Base-by-base conservation (phyloP, 495 filamentous ascomycete genomes). In the Pyrenula massariospora region DNA sequence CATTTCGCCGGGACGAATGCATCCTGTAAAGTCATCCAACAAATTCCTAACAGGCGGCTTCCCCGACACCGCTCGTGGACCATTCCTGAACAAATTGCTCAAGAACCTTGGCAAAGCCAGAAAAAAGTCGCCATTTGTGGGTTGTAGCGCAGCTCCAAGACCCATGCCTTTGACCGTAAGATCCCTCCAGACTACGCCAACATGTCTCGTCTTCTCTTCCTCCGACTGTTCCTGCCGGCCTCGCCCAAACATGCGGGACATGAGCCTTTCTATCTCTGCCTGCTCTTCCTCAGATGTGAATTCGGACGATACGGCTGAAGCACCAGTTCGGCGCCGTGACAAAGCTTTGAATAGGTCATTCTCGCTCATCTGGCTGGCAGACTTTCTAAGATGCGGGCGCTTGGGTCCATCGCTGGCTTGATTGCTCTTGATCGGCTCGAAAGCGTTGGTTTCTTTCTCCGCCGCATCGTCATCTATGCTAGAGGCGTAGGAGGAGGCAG, bases 81-180 rank as follows among this genome's bases (percentile, higher is more conserved):
- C 73, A 55, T 73, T 77, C 25, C 67, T 69, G 8, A 84, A 24
- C 19, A 86, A 60, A 2, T 68, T 63, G 56, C 71, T 76, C n/a
- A 84, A 59, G 3, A 73, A 59, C 31, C 82, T 67, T 0, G 83
- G 78, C 8, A 84, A 54, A 1, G 68, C 80, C 15, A 87, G 62
- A 59, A 86, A 80, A 10, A 86, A 65, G 58, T 87, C 85, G 15
- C 80, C 78, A 51, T 84, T 77, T 0, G 78, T 81, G 5, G 82
- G 81, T 58, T 88, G 84, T 19, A 88, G 66, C 0, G 78, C 78
- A 25, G 86, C 83, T 12, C 85, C 86, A 8, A 87, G 65, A 1
- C 85, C 84, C 59, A 80, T 72, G 0, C 86, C 86, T 60, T 82
- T 83, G 23, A 89, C 84, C 0, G 79, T 85, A 12, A 86, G 63